Evolutionary conservation across 2,329 filamentous ascomycete species (phyloP).

Genomic region (Rutstroemia sp.): DNA sequence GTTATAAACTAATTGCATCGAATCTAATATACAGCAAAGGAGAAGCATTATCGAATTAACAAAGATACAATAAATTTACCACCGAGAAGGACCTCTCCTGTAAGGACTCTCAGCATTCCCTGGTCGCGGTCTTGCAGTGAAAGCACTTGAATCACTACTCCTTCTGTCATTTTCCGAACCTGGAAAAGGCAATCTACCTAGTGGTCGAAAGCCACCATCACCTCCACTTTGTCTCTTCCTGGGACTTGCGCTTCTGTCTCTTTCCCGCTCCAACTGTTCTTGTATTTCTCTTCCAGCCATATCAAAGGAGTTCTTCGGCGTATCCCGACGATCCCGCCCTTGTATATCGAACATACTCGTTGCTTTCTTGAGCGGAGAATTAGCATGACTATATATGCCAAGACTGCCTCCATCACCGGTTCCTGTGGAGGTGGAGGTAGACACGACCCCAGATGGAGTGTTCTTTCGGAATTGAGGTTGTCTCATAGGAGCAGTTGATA

Average conservation of each 20-base stretch:
- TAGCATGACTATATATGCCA: slow-evolving; percentile 71
- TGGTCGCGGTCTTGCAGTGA: slow-evolving; percentile 12
- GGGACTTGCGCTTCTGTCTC: slow-evolving; percentile 24
- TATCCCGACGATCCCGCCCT: slow-evolving; percentile 33
- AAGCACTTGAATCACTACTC: slow-evolving; percentile 16
- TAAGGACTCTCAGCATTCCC: slow-evolving; percentile 20
- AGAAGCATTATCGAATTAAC: not conserved
- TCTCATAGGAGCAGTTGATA: slow-evolving; percentile 38
- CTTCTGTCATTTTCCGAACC: slow-evolving; percentile 16
- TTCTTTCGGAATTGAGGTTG: slow-evolving; percentile 46
- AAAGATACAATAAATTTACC: slow-evolving; percentile 9
- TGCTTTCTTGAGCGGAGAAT: slow-evolving; percentile 77
- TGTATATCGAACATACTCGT: slow-evolving; percentile 53
- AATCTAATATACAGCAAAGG: too few species aligned
- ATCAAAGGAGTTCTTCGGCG: slow-evolving; percentile 53
- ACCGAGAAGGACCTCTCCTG: slow-evolving; percentile 23
- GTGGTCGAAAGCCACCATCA: not conserved
- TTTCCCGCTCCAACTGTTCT: slow-evolving; percentile 21
- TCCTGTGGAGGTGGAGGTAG: slow-evolving; percentile 18
- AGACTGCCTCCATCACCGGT: slow-evolving; percentile 66
- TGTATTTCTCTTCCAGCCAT: slow-evolving; percentile 40
- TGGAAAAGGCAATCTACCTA: slow-evolving; percentile 10
- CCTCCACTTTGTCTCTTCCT: slow-evolving; percentile 22
- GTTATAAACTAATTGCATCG: too few species aligned
- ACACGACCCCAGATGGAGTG: slow-evolving; percentile 24